phyloP scores from a whole-genome alignment of 805 yeast species.

The Ogataea trehaloabstinens region DNA sequence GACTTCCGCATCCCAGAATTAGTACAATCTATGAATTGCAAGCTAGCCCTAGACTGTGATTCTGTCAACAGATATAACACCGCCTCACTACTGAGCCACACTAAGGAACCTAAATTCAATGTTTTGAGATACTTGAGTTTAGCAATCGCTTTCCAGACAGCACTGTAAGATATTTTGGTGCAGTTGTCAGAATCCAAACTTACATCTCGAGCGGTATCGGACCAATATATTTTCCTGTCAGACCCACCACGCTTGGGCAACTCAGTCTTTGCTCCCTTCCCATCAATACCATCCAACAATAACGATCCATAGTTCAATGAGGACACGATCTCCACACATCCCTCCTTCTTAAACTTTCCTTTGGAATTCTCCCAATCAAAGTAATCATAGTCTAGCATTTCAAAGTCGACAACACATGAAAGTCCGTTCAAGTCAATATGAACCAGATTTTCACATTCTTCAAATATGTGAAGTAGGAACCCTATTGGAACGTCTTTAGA shows the following conservation, averaged over 20 bases:
- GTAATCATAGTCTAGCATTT: conserved; percentile 38
- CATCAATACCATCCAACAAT: conserved; percentile 29
- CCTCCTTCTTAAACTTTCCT: conserved; percentile 13
- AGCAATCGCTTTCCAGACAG: conserved; percentile 31
- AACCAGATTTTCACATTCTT: conserved; percentile 61
- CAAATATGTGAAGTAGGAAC: conserved; percentile 62
- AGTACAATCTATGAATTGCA: conserved; percentile 37
- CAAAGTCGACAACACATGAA: conserved; percentile 66
- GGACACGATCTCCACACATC: conserved; percentile 3
- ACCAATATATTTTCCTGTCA: conserved; percentile 25
- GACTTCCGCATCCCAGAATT: conserved; percentile 50
- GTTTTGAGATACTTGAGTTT: conserved; percentile 18
- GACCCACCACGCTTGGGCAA: conserved; percentile 12
- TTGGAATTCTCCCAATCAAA: conserved; percentile 33
- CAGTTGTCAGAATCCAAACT: conserved; percentile 23
- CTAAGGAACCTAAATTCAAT: conserved; percentile 29
- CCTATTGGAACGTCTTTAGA: conserved; percentile 83
- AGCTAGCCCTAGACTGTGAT: conserved; percentile 13
- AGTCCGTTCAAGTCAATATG: conserved; percentile 58
- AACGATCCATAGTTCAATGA: conserved; percentile 24
- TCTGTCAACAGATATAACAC: conserved; percentile 18
- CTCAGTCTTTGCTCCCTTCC: conserved; percentile 20
- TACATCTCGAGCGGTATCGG: conserved; percentile 34
- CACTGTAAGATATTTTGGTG: conserved; percentile 48
- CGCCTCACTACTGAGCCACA: conserved; percentile 34